Base-by-base conservation (phyloP, 352 stramenopile species). In the Aphanomyces euteiches region DNA sequence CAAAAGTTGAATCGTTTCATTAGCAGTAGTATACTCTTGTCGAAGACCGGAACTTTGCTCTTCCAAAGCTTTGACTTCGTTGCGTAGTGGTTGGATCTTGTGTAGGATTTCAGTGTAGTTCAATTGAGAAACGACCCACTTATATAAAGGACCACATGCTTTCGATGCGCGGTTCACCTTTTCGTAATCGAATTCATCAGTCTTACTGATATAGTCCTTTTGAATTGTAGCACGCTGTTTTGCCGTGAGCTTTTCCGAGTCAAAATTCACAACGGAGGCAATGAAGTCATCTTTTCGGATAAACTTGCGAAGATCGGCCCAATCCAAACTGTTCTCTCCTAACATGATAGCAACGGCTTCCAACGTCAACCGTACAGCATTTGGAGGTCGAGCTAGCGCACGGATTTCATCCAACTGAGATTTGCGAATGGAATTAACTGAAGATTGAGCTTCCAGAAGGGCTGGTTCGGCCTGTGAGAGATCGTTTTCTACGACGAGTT, bases 281-380 rank as follows among this genome's bases (percentile, higher is more conserved):
- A 99, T 99, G 76, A 99, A 99, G 70, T 99, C 97, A 56, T 97
- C 90, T 59, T 96, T 96, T 40, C 91, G 87, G 69, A 99, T 95
- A 64, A 99, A 95, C 71, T 99, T 98, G 70, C 96, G 92, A 28
- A 99, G 88, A 75, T 99, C 97, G 40, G 83, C 80, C 98, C 98
- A 99, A 41, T 98, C 96, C 21, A 97, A 81, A 72, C 90, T 98
- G 4, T 86, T 97, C 68, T 99, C 93, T 4, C 97, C 97, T 0
- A 99, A 80, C 97, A 99, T 99, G 48, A 99, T 96, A 2, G 93
- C 93, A 15, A 99, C 97, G 13, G 95, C 96, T 78, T 98, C 93
- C 40, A 99, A 84, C 2, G 97, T 99, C 73, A 99, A 87, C 56
- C 97, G 94, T 36, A 99, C 96, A 64, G 97, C 97, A 54, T 81